These are phyloP conservation scores for Septoria linicola DNA, from an alignment of 2,329 filamentous ascomycete species.

Conservation along the genomic window DNA sequence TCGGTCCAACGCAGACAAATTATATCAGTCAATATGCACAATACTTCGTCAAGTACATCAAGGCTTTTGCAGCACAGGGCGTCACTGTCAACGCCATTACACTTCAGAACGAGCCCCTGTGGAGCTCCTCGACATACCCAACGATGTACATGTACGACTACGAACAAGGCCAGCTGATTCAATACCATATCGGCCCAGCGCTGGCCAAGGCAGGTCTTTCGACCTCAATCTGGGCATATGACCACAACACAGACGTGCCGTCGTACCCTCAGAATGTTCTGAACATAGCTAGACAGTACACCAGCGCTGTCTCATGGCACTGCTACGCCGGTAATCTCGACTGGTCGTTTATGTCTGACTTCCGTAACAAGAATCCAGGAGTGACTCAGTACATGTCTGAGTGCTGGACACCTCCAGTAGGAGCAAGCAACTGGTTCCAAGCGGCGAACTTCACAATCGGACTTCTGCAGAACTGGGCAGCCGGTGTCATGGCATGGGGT, in stretches of 20 bases:
- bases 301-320: conserved; percentile 13
- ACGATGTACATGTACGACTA: conserved; percentile 26
- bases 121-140: conserved; percentile 16
- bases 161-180: conserved; percentile 17
- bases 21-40: conserved; percentile 19
- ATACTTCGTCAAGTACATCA: conserved; percentile 26
- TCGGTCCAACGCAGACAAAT: conserved; percentile 12
- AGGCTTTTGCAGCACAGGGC: conserved; percentile 19
- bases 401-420: conserved; percentile 8
- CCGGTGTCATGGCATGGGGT: conserved; percentile 12
- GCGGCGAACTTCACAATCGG: conserved; percentile 17
- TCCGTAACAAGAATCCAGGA: conserved; percentile 7
- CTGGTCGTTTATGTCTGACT: conserved; percentile 10
- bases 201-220: conserved; percentile 12
- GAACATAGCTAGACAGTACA: conserved; percentile 1
- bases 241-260: conserved; percentile 20
- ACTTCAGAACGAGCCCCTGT: conserved; percentile 21
- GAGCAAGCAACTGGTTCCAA: background rate
- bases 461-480: conserved; percentile 16
- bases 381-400: conserved; percentile 18
- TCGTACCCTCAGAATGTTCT: conserved; percentile 12
- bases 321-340: conserved; percentile 13
- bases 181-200: conserved; percentile 21
- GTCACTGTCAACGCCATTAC: conserved; percentile 21
- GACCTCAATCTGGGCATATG: conserved; percentile 23